These are phyloP conservation scores for Neopestalotiopsis clavispora DNA, from an alignment of 2,329 filamentous ascomycete genomes.

Conservation along the genomic window DNA sequence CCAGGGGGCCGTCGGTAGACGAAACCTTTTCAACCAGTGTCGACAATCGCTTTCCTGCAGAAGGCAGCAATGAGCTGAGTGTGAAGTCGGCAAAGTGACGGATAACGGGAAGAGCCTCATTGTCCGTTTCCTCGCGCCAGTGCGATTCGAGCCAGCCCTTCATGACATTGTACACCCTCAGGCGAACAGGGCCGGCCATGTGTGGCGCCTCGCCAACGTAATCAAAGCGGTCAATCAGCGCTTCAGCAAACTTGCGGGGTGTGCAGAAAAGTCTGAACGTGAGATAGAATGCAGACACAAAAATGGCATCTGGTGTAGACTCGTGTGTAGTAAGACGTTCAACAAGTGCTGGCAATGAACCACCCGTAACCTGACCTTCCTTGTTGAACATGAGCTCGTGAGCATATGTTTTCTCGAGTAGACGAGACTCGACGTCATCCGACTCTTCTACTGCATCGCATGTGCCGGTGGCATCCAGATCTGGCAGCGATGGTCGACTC, in stretches of 20 bases:
- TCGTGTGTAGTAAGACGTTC: conserved; percentile 93
- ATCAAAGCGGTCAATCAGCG: conserved; percentile 89
- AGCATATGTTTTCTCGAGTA: conserved; percentile 91
- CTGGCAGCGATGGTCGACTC: conserved; percentile 67
- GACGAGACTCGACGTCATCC: conserved; percentile 78
- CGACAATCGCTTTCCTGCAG: conserved; percentile 78
- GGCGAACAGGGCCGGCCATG: conserved; percentile 78
- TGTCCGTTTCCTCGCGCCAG: conserved; percentile 85
- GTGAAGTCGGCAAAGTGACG: conserved; percentile 78
- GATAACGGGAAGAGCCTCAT: conserved; percentile 76
- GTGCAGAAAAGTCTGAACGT: conserved; percentile 94
- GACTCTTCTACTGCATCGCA: conserved; percentile 73
- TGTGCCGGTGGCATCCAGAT: conserved; percentile 70
- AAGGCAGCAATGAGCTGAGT: conserved; percentile 71
- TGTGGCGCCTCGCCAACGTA: conserved; percentile 82
- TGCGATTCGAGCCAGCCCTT: conserved; percentile 98
- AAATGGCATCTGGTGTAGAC: conserved; percentile 87
- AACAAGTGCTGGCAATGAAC: conserved; percentile 87
- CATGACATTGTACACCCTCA: conserved; percentile 94
- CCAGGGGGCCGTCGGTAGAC: conserved; percentile 72
- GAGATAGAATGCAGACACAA: conserved; percentile 93
- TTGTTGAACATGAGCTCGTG: conserved; percentile 94
- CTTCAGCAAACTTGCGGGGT: conserved; percentile 76
- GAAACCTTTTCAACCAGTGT: conserved; percentile 83
- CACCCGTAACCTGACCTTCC: conserved; percentile 92